These are phyloP conservation scores for Aspergillus intermedius DNA, from an alignment of 2,329 filamentous ascomycete species.

Conservation along the genomic window DNA sequence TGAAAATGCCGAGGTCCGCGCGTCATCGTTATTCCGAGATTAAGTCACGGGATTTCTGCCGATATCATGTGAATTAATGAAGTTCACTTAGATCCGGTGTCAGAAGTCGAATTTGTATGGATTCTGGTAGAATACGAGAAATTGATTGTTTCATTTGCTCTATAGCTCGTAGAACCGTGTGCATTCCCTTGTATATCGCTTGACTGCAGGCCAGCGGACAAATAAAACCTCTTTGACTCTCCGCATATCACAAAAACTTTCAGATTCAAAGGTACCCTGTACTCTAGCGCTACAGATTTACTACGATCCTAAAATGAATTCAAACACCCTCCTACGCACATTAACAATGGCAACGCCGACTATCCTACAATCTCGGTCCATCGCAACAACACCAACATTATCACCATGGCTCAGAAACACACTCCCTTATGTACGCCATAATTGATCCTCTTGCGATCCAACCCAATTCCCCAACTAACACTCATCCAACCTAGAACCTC, in stretches of 20 bases:
- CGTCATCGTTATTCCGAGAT: slow-evolving; percentile 19
- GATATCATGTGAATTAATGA: slow-evolving; percentile 17
- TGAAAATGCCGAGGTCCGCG: slow-evolving; percentile 27
- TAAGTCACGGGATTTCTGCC: slow-evolving; percentile 19
- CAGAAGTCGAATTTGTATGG: too few species aligned
- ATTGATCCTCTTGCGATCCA: not conserved
- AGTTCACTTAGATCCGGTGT: too few species aligned
- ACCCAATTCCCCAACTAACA: not conserved
- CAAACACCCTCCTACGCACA: not conserved
- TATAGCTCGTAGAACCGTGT: too few species aligned
- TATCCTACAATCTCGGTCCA: not conserved
- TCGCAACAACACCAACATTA: not conserved
- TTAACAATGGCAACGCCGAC: not conserved
- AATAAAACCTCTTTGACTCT: not conserved
- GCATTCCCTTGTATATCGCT: not conserved
- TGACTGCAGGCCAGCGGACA: not conserved
- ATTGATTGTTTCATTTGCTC: too few species aligned
- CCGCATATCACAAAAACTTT: not conserved
- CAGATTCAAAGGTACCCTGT: not conserved
- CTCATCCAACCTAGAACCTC: not conserved
- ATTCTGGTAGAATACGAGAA: too few species aligned
- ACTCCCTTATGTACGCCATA: not conserved
- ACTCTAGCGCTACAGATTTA: not conserved
- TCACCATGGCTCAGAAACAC: not conserved
- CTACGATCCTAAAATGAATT: not conserved